Base-by-base conservation (phyloP, 306 rosid species). In the Sesbania bispinosa region DNA sequence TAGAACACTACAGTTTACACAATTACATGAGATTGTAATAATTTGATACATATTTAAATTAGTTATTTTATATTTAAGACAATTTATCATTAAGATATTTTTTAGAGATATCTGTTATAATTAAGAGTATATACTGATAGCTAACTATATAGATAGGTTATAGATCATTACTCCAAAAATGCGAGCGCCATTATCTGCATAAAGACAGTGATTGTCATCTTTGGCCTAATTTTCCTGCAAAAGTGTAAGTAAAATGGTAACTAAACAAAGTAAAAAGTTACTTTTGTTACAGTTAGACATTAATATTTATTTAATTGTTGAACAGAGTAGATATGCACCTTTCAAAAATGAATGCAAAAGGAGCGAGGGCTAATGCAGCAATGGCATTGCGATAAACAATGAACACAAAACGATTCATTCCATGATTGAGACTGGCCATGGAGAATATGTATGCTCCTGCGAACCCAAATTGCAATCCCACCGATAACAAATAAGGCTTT, bases 141-240 rank as follows among this genome's bases (percentile, higher is more conserved):
- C 2, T 23, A 43, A 7, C 23, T 15, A 45, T 8, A 16, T 71
- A 16, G 18, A 42, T 45, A n/a, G 14, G 61, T 51, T 41, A 61
- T 16, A 63, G 55, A 70, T 82, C 3, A 41, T 79, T 89, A 92
- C 90, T 92, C 96, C 48, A 89, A 72, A 79, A 89, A 83, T 29
- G 82, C 94, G 1, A 89, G 87, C 2, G 36, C 85, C 86, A 82
- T 41, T 69, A 87, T 87, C 74, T 77, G 85, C 9, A 87, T 10
- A 62, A 90, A 80, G 59, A 86, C 62, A 8, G 77, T 29, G 53
- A 84, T 47, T 23, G 93, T 87, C 87, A 89, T 85, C 84, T 89
- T 87, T 23, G 93, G 89, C 77, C 96, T 89, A 24, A 67, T 67
- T 83, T 81, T 85, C 87, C 96, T 92, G 87, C 71, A 65, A 68